Base-by-base conservation (phyloP, 306 rosid genomes). In the Macrotyloma uniflorum region DNA sequence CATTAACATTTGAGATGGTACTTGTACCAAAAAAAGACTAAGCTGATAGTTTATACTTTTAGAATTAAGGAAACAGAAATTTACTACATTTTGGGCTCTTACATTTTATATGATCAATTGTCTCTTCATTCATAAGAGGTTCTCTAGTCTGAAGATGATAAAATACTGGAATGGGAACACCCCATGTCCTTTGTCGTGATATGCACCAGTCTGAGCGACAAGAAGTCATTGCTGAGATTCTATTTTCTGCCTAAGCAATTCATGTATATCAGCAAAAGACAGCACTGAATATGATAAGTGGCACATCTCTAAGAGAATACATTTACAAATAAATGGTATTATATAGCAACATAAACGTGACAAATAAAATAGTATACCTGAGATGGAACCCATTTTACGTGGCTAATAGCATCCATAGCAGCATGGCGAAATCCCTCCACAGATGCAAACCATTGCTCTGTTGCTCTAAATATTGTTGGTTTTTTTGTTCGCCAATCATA, bases 381-480 rank as follows among this genome's bases (percentile, higher is more conserved):
- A 67, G 94, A 76, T 53, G 99, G 99, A 86, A 93, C 69, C 99
- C 99, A 95, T 86, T 91, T 90, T 77, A 95, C 94, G 35, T 75
- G 78, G 78, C 89, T 84, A 81, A 95, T 93, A 79, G 98, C 98
- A 76, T 77, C 91, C 90, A 90, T 90, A 47, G 95, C 91, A 85
- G 88, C 87, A 42, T 83, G 74, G 2, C 94, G 99, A 84, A 95
- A 95, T 71, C 98, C 97, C 87, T 95, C 99, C 26, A 95, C 98
- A 7, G 99, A 95, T 53, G 99, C 99, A 93, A 95, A 95, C 99
- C 99, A 95, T 81, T 95, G 99, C 82, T 95, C 98, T 42, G 99
- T 95, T 67, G 98, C 99, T 87, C 99, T 88, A 86, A 95, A 95
- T 86, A 95, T 91, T 38, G 99, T 95, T 26, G 99, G 99, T 55